phyloP scores from a whole-genome alignment of 352 stramenopile species.

The Phytophthora vignae region DNA sequence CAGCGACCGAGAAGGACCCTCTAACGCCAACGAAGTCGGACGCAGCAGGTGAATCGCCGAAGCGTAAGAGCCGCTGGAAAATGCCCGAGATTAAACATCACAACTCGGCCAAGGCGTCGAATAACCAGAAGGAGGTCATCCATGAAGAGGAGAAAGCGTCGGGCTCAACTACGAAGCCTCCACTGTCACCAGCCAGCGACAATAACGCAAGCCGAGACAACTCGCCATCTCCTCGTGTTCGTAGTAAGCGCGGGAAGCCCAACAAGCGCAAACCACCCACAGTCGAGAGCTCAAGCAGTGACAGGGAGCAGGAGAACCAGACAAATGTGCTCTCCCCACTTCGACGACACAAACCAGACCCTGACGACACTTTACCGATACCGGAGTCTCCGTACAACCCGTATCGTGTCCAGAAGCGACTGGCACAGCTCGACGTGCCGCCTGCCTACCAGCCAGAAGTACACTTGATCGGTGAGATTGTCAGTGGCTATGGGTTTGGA shows the following conservation, averaged over 20 bases:
- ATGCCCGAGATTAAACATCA: conserved; percentile 40
- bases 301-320: conserved; percentile 40
- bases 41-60: conserved; percentile 22
- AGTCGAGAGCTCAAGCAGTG: conserved; percentile 21
- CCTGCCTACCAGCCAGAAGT: conserved; percentile 69
- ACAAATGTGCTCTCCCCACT: conserved; percentile 36
- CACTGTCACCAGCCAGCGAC: conserved; percentile 11
- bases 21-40: conserved; percentile 24
- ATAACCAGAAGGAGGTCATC: conserved; percentile 24
- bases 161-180: conserved; percentile 3
- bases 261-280: conserved; percentile 15
- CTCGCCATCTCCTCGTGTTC: conserved; percentile 10
- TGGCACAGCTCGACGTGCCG: conserved; percentile 38
- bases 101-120: conserved; percentile 28
- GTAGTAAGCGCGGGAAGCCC: conserved; percentile 14
- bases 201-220: conserved; percentile 13
- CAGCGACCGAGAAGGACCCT: conserved; percentile 16
- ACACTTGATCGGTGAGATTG: conserved; percentile 76
- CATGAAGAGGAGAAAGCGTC: conserved; percentile 21
- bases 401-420: conserved; percentile 23
- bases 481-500: conserved; percentile 59
- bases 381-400: conserved; percentile 24
- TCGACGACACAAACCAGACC: conserved; percentile 35
- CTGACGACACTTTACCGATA: conserved; percentile 28
- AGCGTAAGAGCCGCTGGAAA: conserved; percentile 39